A percentile compares a stretch with the other conserved stretches of the same genome.
Conservation (phyloP, 176 grass and related monocot genomes). For the Cenchrus purpureus region DNA sequence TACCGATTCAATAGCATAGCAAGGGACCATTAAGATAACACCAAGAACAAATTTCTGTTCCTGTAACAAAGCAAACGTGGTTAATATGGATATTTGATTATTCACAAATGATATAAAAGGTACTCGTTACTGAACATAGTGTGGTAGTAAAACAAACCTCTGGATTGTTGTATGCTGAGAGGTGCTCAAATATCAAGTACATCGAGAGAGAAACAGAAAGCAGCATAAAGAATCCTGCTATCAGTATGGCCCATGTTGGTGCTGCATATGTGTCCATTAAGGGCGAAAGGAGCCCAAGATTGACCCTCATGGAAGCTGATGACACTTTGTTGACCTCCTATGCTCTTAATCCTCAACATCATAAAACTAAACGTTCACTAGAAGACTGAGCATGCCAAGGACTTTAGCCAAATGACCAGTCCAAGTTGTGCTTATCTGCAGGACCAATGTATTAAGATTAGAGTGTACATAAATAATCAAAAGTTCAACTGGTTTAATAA, state of each 20-base stretch:
- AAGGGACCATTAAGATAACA: slow-evolving; percentile 91
- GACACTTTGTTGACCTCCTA: slow-evolving; percentile 13
- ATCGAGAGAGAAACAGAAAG: slow-evolving; percentile 59
- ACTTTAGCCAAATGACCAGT: background rate
- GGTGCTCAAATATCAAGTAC: slow-evolving; percentile 75
- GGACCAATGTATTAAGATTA: background rate
- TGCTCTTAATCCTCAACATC: slow-evolving; percentile 44
- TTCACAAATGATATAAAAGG: background rate
- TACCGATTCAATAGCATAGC: slow-evolving; percentile 83
- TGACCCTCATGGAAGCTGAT: slow-evolving; percentile 49
- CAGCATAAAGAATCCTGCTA: slow-evolving; percentile 67
- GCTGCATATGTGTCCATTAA: slow-evolving; percentile 48
- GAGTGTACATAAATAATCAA: background rate
- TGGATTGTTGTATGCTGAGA: slow-evolving; percentile 83
- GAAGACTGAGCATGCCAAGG: slow-evolving; percentile 14
- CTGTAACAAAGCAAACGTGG: slow-evolving; percentile 49
- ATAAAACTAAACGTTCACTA: slow-evolving; percentile 24
- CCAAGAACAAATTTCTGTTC: slow-evolving; percentile 92
- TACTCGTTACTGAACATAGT: background rate
- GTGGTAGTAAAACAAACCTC: slow-evolving; percentile 55
- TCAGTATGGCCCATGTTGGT: slow-evolving; percentile 61
- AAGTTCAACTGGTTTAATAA: background rate
- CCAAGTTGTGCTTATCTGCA: slow-evolving; percentile 22
- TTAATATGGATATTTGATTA: slow-evolving; percentile 13
- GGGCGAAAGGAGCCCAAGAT: slow-evolving; percentile 43